Conservation (phyloP, 1,139 yeast species). For the Suhomyces anneliseae region DNA sequence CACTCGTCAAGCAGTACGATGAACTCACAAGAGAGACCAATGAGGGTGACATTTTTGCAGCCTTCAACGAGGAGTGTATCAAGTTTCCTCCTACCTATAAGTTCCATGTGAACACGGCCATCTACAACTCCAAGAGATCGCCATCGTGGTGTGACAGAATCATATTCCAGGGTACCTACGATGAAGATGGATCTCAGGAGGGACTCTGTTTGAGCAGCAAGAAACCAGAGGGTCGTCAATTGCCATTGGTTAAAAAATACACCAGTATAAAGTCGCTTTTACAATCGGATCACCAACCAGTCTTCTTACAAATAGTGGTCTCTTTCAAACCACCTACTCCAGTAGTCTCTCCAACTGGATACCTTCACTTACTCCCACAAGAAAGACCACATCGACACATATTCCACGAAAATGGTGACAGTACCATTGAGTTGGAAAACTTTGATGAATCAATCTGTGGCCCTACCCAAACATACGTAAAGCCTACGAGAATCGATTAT, state of each 20-base stretch:
- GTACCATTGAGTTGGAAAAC: constrained; percentile 6
- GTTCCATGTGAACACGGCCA: constrained; percentile 48
- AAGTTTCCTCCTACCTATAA: constrained; percentile 78
- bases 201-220: constrained; percentile 5
- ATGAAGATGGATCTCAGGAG: constrained; percentile 10
- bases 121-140: constrained; percentile 57
- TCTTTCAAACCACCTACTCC: constrained; percentile 46
- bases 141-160: constrained; percentile 94
- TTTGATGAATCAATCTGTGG: constrained; percentile 33
- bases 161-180: constrained; percentile 54
- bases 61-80: constrained; percentile 64
- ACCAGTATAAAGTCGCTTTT: constrained; percentile 35
- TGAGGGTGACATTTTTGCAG: constrained; percentile 51
- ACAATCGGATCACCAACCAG: constrained; percentile 47
- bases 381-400: constrained; percentile 23
- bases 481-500: constrained; percentile 41
- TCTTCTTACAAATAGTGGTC: constrained; percentile 42
- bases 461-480: constrained; percentile 46
- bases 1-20: constrained; percentile 45
- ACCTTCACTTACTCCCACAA: constrained; percentile 37
- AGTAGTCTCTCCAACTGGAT: constrained; percentile 42
- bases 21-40: constrained; percentile 54
- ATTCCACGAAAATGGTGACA: constrained; percentile 12
- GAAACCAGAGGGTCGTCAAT: constrained; percentile 4
- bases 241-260: constrained; percentile 39